A percentile compares a stretch with the other conserved stretches of the same genome.
phyloP scores from a whole-genome alignment of 2,329 filamentous ascomycete species.

The Cyphellophora europaea region DNA sequence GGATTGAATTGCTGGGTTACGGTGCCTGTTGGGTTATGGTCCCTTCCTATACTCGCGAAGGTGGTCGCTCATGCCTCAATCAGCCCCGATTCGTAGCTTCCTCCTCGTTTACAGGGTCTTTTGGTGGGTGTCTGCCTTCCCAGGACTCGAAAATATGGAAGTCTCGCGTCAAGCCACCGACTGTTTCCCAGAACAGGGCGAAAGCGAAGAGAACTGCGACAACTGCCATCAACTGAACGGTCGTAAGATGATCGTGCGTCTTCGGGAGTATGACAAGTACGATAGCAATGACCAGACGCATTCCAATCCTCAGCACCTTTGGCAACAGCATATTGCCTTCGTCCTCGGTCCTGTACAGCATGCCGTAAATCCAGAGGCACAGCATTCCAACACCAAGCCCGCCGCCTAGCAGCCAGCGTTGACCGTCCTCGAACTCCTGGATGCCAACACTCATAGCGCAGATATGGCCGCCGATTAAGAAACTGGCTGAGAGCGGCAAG shows the following conservation, averaged over 20 bases:
- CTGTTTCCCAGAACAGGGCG: slow-evolving; percentile 35
- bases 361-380: slow-evolving; percentile 23
- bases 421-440: slow-evolving; percentile 31
- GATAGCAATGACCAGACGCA: slow-evolving; percentile 3
- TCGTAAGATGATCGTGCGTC: slow-evolving; percentile 14
- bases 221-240: slow-evolving; percentile 31
- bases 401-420: slow-evolving; percentile 40
- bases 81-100: neutral
- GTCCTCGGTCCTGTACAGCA: slow-evolving; percentile 8
- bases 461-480: slow-evolving; percentile 40
- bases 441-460: slow-evolving; percentile 31
- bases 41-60: too few species aligned
- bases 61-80: too few species aligned
- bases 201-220: slow-evolving; percentile 36
- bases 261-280: slow-evolving; percentile 3
- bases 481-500: slow-evolving; percentile 35
- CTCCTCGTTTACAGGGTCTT: slow-evolving; percentile 1
- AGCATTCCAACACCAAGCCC: slow-evolving; percentile 37
- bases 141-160: slow-evolving; percentile 2
- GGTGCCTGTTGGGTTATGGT: too few species aligned
- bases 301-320: slow-evolving; percentile 1
- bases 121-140: slow-evolving; percentile 3
- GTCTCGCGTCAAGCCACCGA: slow-evolving; percentile 14
- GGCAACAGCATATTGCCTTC: slow-evolving; percentile 3
- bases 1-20: too few species aligned